Base-by-base conservation (phyloP, 2,329 filamentous ascomycete genomes). In the Sporothrix dimorphospora region DNA sequence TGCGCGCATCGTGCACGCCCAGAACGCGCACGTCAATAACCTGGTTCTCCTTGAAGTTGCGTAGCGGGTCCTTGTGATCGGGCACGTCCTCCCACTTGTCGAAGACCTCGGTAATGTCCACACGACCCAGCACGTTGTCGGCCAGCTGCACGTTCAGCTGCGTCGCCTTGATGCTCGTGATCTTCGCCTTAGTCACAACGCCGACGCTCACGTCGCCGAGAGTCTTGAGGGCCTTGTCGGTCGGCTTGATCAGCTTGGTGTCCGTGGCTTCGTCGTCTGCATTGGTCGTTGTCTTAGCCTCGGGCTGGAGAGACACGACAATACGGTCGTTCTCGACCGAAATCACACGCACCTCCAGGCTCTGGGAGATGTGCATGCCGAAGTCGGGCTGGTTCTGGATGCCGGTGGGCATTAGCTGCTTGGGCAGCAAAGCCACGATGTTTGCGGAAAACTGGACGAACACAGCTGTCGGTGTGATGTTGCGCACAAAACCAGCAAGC, bases 131-230 rank as follows among this genome's bases (percentile, higher is more conserved):
- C 9, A 97, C 86, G 75, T 94, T 94, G 78, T 97, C 93, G 57
- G 93, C 91, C 68, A 98, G 86, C 76, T 92, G 89, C 6, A 99
- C 94, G 76, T 98, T 98, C 71, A 98, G 84, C 79, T 99, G 96
- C 0, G 95, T 98, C 66, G 91, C 91, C 81, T 97, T 97, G 78
- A 98, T 84, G 0, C 93, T 93, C n/a, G 88, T 88, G 59, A 99
- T 88, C 76, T 87, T 91, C 51, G 92, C 95, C 78, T 92, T 94
- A 8, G 90, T 90, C 63, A 92, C 80, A 75, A 87, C 91, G 70
- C 95, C 95, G 40, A 94, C 85, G 1, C 84, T 84, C 66, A 97
- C 87, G 75, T 97, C 93, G 61, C 90, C 89, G n/a, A 91, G 84
- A 7, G 89, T 87, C 45, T 83, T 85, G 73, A 93, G 85, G 4